Evolutionary conservation across 1,284 basidiomycete species (phyloP).

Genomic region (Flammula alnicola): DNA sequence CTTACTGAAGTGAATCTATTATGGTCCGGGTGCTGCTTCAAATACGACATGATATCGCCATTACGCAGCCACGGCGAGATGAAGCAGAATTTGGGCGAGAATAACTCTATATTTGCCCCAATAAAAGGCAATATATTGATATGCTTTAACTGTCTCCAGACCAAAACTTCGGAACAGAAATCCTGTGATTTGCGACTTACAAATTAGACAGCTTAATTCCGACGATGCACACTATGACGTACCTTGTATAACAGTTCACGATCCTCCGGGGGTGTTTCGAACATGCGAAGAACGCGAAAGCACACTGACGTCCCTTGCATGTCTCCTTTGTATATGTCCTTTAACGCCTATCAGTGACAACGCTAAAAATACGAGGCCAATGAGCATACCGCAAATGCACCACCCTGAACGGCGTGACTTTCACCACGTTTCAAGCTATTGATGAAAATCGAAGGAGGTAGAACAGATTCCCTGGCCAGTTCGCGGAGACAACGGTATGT

Average conservation of each 20-base stretch:
- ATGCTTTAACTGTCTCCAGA: slow-evolving; percentile 29
- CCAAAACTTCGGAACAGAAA: slow-evolving; percentile 26
- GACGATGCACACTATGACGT: slow-evolving; percentile 4
- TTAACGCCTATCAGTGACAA: not conserved
- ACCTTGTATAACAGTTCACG: slow-evolving; percentile 19
- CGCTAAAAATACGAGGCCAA: not conserved
- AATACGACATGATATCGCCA: slow-evolving; percentile 22
- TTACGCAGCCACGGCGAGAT: slow-evolving; percentile 32
- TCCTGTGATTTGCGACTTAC: slow-evolving; percentile 14
- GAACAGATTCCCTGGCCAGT: too few relatives aligned
- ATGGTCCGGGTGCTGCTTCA: slow-evolving; percentile 21
- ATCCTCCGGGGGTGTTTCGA: slow-evolving; percentile 8
- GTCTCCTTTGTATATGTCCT: slow-evolving; percentile 22
- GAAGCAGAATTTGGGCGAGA: slow-evolving; percentile 23
- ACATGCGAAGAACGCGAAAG: slow-evolving; percentile 22
- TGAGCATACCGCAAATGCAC: too few relatives aligned
- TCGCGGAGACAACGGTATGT: too few relatives aligned
- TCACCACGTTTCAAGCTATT: too few relatives aligned
- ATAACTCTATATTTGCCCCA: slow-evolving; percentile 23
- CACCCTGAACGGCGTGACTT: too few relatives aligned
- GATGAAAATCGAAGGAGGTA: too few relatives aligned
- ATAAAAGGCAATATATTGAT: slow-evolving; percentile 31
- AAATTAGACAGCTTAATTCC: not conserved
- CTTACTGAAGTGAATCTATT: slow-evolving; percentile 24
- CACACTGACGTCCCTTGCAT: slow-evolving; percentile 16